These are phyloP conservation scores for Vaccinium myrtillus DNA, from an alignment of 148 eudicot species.

Conservation along the genomic window DNA sequence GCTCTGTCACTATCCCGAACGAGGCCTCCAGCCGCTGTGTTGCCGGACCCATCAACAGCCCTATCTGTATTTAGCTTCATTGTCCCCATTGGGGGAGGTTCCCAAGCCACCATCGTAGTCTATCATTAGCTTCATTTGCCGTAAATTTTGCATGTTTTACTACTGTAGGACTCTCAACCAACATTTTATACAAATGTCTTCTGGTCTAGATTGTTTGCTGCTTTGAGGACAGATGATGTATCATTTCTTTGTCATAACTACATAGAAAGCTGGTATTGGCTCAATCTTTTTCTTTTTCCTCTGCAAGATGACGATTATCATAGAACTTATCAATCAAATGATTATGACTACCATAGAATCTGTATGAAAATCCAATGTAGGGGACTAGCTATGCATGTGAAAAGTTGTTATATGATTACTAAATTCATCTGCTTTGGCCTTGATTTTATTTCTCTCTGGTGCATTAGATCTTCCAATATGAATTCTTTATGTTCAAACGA, in stretches of 20 bases:
- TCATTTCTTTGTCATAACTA: neutral
- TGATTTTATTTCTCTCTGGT: neutral
- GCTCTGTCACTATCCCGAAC: too few relatives aligned
- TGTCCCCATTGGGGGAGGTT: too few relatives aligned
- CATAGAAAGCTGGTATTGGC: neutral
- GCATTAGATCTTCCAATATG: neutral
- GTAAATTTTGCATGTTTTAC: neutral
- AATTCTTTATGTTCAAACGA: neutral
- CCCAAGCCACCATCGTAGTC: too few relatives aligned
- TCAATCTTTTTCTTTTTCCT: neutral
- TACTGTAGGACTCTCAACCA: neutral
- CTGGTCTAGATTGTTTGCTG: neutral
- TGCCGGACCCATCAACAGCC: too few relatives aligned
- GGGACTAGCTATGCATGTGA: neutral
- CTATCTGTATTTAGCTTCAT: too few relatives aligned
- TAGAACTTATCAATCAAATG: neutral
- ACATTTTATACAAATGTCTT: neutral
- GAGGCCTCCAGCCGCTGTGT: too few relatives aligned
- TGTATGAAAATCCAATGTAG: neutral
- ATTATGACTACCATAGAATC: neutral
- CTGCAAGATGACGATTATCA: neutral
- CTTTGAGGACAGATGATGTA: neutral
- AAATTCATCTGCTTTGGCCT: neutral
- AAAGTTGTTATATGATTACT: neutral
- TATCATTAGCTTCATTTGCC: slow-evolving; percentile 13